Evolutionary conservation across 1,139 yeast genomes (phyloP), one percentile per base, ranked within the genome.

Genomic region (Zygosaccharomyces pseudobailii): DNA sequence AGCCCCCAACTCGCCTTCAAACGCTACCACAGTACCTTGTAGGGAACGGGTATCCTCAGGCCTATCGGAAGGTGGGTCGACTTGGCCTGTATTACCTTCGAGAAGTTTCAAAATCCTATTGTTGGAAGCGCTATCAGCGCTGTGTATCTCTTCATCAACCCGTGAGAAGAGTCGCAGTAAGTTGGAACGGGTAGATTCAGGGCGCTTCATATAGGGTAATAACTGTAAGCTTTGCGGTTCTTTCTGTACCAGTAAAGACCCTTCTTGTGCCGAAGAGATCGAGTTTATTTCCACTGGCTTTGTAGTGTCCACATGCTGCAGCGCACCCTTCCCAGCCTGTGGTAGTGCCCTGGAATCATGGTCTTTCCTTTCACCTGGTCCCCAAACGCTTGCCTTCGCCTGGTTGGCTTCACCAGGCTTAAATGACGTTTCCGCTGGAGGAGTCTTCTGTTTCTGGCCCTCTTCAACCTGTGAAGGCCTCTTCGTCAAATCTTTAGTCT

Each of bases 1-100:
- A 9, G 41, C 19, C 9, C 41, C 41, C 23, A 38, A 28, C 19
- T 38, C 41, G 8, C 41, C 41, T 38, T 38, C 41, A 27, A 38
- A 38, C 6, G 41, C 41, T 20, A 38, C 34, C 23, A 38, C 33
- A 38, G 34, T 17, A 13, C 41, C 41, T 28, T 38, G 41, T 4
- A 38, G 34, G 7, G 41, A 38, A 9, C 22, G 33, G 5, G 17
- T n/a, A 19, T 9, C 19, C 19, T 7, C 19, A n/a, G 33, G 33
- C 13, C 13, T 6, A 7, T 30, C 33, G 13, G 33, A n/a, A n/a
- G 19, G 5, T n/a, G 7, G 19, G 19, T 30, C 33, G 33, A 30
- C 3, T 7, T n/a, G 33, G 6, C 6, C 19, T 4, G 19, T 7
- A 13, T n/a, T 30, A 7, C 33, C 33, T 4, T 9, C 6, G 4